Base-by-base conservation (phyloP, 306 rosid genomes). In the Argentina anserina region DNA sequence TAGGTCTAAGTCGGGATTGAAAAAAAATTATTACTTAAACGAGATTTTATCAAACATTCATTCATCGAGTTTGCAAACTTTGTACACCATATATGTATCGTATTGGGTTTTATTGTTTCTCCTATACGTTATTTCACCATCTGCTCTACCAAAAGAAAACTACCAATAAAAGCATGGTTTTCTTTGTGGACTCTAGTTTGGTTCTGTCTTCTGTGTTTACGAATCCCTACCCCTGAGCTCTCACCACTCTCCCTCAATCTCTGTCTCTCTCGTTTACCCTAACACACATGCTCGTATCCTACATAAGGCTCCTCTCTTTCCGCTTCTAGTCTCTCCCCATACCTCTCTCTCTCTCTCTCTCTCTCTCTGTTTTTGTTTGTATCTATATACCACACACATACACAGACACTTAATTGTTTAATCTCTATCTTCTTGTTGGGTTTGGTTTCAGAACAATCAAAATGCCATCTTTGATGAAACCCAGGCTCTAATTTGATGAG, bases 241-340 rank as follows among this genome's bases (percentile, higher is more conserved):
- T 73, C 78, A 64, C 5, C 71, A 6, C 62, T 41, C 67, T 40
- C 65, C 46, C 72, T 9, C 69, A 34, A 11, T 67, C 45, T 66
- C 50, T 34, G 37, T 66, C 50, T 34, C 72, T 64, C 75, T 37
- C 70, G 70, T 46, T 71, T 82, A 81, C 90, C 96, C 93, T 83
- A 86, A 83, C 45, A 52, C 90, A 68, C 55, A 75, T 50, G 73
- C 72, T 74, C 75, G 49, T 58, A 69, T 75, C 81, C 84, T 81
- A 69, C 92, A 80, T 86, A 86, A 86, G 79, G 77, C 74, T 79
- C 77, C 10, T 20, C 56, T 71, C 81, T 77, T 84, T 67, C 47
- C 53, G 49, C 53, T 79, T 62, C 17, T 13, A 7, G 31, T 31
- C 47, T 77, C 52, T 47, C 65, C 58, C 33, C 39, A 61, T 17